phyloP scores from a whole-genome alignment of 371 early-diverging fungal genomes.

The Rhizopus sp. region DNA sequence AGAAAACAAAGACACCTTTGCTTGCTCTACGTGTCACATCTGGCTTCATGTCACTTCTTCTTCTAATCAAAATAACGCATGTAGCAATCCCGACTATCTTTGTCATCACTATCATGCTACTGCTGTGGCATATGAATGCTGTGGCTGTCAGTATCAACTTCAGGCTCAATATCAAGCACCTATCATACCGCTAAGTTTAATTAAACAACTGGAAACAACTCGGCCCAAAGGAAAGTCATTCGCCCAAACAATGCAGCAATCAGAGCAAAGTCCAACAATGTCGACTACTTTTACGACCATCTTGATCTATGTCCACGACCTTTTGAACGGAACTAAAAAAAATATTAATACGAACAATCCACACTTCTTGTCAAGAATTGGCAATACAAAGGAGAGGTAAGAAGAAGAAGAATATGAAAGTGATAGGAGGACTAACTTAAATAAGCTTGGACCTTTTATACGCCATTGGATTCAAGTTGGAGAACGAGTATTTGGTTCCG shows the following conservation, averaged over 20 bases:
- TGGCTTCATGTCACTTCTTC: slow-evolving; percentile 13
- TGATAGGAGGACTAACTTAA: neutral
- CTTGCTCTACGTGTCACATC: slow-evolving; percentile 21
- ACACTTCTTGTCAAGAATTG: slow-evolving; percentile 31
- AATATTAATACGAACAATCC: slow-evolving; percentile 40
- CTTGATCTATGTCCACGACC: slow-evolving; percentile 32
- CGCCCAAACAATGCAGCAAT: slow-evolving; percentile 17
- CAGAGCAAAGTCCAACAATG: slow-evolving; percentile 30
- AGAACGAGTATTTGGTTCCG: slow-evolving; percentile 34
- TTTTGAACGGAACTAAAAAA: slow-evolving; percentile 27
- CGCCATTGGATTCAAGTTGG: slow-evolving; percentile 33
- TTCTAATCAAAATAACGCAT: neutral
- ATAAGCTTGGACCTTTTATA: slow-evolving; percentile 19
- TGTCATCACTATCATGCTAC: slow-evolving; percentile 41
- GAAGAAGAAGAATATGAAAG: neutral
- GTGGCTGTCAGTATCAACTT: slow-evolving; percentile 28
- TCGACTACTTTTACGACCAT: slow-evolving; percentile 26
- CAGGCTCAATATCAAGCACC: slow-evolving; percentile 16
- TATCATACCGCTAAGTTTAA: slow-evolving; percentile 17
- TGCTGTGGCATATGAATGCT: slow-evolving; percentile 22
- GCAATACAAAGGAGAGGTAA: slow-evolving; percentile 43
- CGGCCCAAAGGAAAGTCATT: slow-evolving; percentile 20
- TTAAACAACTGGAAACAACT: slow-evolving; percentile 18
- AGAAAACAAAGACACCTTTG: neutral
- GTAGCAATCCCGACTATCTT: slow-evolving; percentile 17